phyloP scores from a whole-genome alignment of 2,329 filamentous ascomycete genomes.

The Cytospora schulzeri region DNA sequence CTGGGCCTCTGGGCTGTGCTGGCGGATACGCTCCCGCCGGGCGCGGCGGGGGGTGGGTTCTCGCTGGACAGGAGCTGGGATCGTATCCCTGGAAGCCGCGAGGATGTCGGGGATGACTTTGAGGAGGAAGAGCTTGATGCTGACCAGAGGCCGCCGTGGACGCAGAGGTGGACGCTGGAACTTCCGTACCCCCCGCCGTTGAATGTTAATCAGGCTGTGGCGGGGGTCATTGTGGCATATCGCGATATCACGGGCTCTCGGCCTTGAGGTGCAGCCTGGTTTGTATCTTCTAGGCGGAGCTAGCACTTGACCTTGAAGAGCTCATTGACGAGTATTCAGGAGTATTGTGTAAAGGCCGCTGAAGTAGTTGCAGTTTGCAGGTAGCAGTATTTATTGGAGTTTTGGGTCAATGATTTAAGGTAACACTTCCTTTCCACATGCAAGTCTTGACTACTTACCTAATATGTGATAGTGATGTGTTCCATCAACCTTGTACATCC shows the following conservation, averaged over 20 bases:
- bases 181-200: background rate
- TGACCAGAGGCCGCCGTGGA: constrained; percentile 8
- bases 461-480: no score
- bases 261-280: background rate
- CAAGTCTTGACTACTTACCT: no score
- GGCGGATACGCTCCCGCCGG: constrained; percentile 7
- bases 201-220: background rate
- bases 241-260: constrained; percentile 5
- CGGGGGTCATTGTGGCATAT: constrained; percentile 6
- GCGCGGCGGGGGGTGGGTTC: constrained; percentile 3
- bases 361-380: no score
- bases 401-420: no score
- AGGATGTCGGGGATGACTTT: constrained; percentile 12
- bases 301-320: no score
- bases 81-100: constrained; percentile 8
- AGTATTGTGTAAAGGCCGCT: no score
- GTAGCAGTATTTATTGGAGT: no score
- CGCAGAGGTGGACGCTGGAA: constrained; percentile 2
- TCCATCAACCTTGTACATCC: no score
- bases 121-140: constrained; percentile 13
- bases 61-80: constrained; percentile 18
- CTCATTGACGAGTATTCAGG: no score
- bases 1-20: constrained; percentile 16
- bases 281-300: no score
- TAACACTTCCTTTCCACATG: no score